Percentiles rank a stretch among this genome's conserved stretches.
phyloP scores from a whole-genome alignment of 1,284 basidiomycete genomes.

The Boletus semigastroideus region DNA sequence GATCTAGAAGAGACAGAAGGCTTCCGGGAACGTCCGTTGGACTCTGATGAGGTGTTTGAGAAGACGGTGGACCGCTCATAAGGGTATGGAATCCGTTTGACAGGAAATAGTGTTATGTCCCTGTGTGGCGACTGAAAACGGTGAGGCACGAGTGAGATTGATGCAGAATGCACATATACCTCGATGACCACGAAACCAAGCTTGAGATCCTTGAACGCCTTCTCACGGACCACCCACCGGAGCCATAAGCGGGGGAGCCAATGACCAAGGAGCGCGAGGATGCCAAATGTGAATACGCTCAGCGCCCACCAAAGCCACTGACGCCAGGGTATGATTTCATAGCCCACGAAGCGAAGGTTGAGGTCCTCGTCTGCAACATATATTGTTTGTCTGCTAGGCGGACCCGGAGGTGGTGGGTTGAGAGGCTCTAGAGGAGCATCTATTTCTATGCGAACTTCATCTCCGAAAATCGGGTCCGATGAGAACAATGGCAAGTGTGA shows the following conservation, averaged over 20 bases:
- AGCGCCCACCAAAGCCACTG: conserved; percentile 71
- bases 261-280: conserved; percentile 81
- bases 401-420: conserved; percentile 68
- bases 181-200: conserved; percentile 86
- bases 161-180: conserved; percentile 48
- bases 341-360: conserved; percentile 89
- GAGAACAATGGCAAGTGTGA: conserved; percentile 65
- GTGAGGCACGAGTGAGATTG: background rate
- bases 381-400: conserved; percentile 83
- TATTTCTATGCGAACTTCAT: conserved; percentile 78
- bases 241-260: conserved; percentile 95
- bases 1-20: conserved; percentile 23
- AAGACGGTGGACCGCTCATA: conserved; percentile 82
- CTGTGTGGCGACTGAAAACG: conserved; percentile 70
- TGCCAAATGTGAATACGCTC: conserved; percentile 74
- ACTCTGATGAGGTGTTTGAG: conserved; percentile 35
- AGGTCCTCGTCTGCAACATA: conserved; percentile 92
- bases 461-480: conserved; percentile 76
- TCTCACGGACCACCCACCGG: conserved; percentile 82
- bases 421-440: conserved; percentile 57
- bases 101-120: conserved; percentile 76
- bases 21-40: conserved; percentile 25
- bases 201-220: conserved; percentile 74
- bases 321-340: conserved; percentile 68
- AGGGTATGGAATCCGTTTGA: conserved; percentile 69